Evolutionary conservation across 306 rosid species (phyloP).

Genomic region (Cucumis melo): DNA sequence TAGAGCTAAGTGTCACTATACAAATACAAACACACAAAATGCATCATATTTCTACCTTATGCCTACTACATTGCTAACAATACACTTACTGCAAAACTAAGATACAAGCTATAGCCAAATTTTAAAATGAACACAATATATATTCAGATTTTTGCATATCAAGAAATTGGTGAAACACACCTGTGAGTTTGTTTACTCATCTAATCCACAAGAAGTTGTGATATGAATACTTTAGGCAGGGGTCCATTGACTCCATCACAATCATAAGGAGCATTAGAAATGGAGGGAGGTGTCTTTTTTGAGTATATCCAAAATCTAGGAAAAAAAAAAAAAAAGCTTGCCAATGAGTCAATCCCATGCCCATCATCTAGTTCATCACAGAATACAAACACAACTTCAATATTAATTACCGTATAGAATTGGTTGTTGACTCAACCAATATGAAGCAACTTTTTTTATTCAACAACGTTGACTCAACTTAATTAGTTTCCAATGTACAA

Average conservation of each 20-base stretch:
- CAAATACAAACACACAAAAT: not conserved
- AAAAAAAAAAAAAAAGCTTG: slow-evolving; percentile 53
- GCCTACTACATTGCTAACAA: not conserved
- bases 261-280: slow-evolving; percentile 1
- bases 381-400: not conserved
- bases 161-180: slow-evolving; percentile 15
- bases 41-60: not conserved
- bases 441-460: no score
- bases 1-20: no score
- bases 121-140: not conserved
- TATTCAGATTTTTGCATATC: not conserved
- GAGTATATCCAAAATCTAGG: slow-evolving; percentile 79
- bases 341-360: slow-evolving; percentile 77
- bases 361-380: slow-evolving; percentile 49
- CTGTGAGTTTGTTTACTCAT: slow-evolving; percentile 70
- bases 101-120: no score
- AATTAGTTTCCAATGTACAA: no score
- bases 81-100: not conserved
- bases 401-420: not conserved
- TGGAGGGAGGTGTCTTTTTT: no score
- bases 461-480: no score
- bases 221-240: slow-evolving; percentile 75
- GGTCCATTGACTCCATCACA: slow-evolving; percentile 62
- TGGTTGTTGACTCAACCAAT: no score
- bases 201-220: slow-evolving; percentile 91